Conservation (phyloP, 371 early-diverging fungal species). For the Catenaria anguillulae region DNA sequence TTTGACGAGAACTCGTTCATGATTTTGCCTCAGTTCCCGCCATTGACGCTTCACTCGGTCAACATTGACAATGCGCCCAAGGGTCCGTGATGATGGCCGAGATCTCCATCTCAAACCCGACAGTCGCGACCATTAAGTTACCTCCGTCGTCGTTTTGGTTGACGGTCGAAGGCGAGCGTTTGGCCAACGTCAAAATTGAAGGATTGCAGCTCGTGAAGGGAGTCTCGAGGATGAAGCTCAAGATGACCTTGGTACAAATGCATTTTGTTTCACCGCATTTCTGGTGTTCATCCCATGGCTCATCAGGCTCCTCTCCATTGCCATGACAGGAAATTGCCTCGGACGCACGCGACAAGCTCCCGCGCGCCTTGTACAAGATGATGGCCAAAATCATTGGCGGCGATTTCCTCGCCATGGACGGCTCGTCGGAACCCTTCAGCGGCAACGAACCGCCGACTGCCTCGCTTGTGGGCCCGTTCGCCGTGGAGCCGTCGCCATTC, state of each 20-base stretch:
- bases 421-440: background rate
- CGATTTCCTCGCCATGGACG: background rate
- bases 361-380: background rate
- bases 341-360: background rate
- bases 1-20: background rate
- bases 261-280: too few relatives aligned
- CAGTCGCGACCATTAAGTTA: background rate
- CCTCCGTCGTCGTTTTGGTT: background rate
- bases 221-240: background rate
- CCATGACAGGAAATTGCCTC: background rate
- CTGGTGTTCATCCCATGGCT: too few relatives aligned
- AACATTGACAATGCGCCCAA: background rate
- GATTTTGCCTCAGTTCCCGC: conserved; percentile 6
- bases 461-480: background rate
- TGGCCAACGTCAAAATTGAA: background rate
- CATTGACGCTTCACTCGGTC: background rate
- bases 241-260: background rate
- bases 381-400: background rate
- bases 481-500: background rate
- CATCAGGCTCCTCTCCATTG: too few relatives aligned
- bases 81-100: background rate
- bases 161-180: background rate
- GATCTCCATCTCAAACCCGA: background rate
- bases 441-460: background rate
- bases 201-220: background rate